A percentile compares a stretch with the other conserved stretches of the same genome.
Evolutionary conservation across 2,329 filamentous ascomycete species (phyloP).

Genomic region (Didymella segeticola): DNA sequence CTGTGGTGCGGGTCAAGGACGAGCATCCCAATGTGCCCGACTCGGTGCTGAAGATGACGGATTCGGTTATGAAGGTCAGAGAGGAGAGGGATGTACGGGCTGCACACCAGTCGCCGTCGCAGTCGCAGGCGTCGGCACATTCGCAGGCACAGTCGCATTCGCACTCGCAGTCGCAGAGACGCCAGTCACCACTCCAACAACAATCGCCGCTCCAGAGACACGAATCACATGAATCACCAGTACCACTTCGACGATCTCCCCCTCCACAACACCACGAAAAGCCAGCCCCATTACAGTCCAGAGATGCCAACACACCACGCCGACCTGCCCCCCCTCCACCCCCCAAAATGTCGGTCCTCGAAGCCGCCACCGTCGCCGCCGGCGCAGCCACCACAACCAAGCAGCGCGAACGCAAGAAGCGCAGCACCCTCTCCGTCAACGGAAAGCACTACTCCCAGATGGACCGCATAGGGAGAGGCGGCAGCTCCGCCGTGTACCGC

Average conservation of each 20-base stretch:
- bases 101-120: constrained; percentile 38
- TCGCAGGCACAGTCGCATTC: constrained; percentile 40
- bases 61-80: constrained; percentile 46
- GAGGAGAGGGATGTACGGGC: constrained; percentile 33
- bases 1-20: constrained; percentile 36
- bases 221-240: no score
- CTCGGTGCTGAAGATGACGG: constrained; percentile 19
- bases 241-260: no score
- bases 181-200: constrained; percentile 33
- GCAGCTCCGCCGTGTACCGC: constrained; percentile 92
- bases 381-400: constrained; percentile 77
- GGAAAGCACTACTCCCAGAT: constrained; percentile 89
- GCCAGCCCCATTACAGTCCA: constrained; percentile 58
- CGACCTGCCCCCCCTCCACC: constrained; percentile 79
- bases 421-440: constrained; percentile 86
- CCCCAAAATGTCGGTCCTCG: constrained; percentile 96
- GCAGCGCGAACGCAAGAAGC: constrained; percentile 72
- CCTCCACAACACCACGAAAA: constrained; percentile 50
- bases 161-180: constrained; percentile 33
- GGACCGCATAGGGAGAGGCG: constrained; percentile 89
- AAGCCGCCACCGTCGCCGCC: constrained; percentile 83
- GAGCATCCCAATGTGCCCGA: constrained; percentile 28
- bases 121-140: constrained; percentile 37
- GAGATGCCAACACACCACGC: constrained; percentile 75
- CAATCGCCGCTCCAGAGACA: constrained; percentile 14